Base-by-base conservation (phyloP, 176 grass and related monocot genomes). In the Oryza rufipogon region DNA sequence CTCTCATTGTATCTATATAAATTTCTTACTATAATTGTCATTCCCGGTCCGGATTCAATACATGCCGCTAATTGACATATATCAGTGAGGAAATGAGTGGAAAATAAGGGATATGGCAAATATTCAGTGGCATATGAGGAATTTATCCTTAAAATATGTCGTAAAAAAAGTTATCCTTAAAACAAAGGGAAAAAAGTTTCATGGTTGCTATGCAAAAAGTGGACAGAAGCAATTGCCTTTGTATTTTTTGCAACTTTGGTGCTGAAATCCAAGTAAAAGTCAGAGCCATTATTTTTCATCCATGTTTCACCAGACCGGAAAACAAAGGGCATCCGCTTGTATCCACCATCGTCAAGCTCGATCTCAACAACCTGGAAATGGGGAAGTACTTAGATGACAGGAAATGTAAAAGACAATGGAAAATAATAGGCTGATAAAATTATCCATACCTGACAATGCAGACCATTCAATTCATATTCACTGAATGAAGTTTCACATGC, bases 211-310 rank as follows among this genome's bases (percentile, higher is more conserved):
- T 23, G 5, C 20, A 38, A 30, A 58, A 84, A 71, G 54, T 68
- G 73, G 32, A 74, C n/a, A 77, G 20, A 36, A 64, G 80, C 22
- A 82, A 32, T 77, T 76, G 82, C 89, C 91, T 94, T 96, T 75
- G 70, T 77, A 75, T 60, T 89, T 82, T 92, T 85, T 44, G 58
- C 86, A 87, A 83, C 66, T 85, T 60, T 79, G 19, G 41, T 79
- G n/a, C 76, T 83, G 8, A 99, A 92, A 64, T 94, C 89, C 66
- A 99, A 69, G 74, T 88, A 92, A 78, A 96, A 96, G 80, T 99
- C 96, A 34, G 88, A 99, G 22, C 77, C 91, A 76, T 91, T 95
- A 85, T 99, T 92, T 74, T 99, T 91, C 64, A 96, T 99, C 96
- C 96, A 99, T 68, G 74, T 80, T 87, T 81, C 96, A 77, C 84